Base-by-base conservation (phyloP, 2,329 filamentous ascomycete genomes). In the Clonostachys chloroleuca region DNA sequence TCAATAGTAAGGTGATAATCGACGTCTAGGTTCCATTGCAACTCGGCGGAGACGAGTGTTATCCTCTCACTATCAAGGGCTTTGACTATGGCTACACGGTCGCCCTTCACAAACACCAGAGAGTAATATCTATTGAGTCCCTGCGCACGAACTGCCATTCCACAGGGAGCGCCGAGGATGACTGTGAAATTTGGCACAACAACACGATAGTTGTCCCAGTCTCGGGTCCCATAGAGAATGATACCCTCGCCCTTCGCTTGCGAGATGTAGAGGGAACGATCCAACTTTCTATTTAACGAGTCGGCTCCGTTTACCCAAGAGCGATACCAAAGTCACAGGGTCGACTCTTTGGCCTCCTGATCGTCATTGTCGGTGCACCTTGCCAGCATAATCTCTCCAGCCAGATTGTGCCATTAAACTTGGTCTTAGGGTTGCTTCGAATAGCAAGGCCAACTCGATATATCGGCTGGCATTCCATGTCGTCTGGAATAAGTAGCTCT, bases 111-210 rank as follows among this genome's bases (percentile, higher is more conserved):
- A 34, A 65, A 57, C 5, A 58, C 13, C 1, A 61, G 35, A 0
- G 56, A 59, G 37, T 65, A 64, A 35, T 59, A 65, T 16, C 62
- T 46, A 40, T 60, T 63, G 30, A 65, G 45, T 1, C 63, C 63
- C 42, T 56, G 54, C 2, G 61, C 57, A 4, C 62, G 44, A 7
- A 57, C 47, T 2, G 56, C 59, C 3, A 61, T 44, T n/a, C 62
- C 62, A 1, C 46, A 51, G 2, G 53, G 52, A 4, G 43, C 45
- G 5, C 58, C 61, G 5, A 61, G 39, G 14, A 58, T 58, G 5
- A 65, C 33, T 4, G 35, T 49, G 33, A 66, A 59, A 3, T 51
- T 48, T 0, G 44, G 39, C 1, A 58, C 53, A 5, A 44, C 47
- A 9, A 53, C 51, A 0, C 41, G 46, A 47, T 66, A 66, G 40